phyloP scores from a whole-genome alignment of 345 rosid species.

The Boechera divaricarpa region DNA sequence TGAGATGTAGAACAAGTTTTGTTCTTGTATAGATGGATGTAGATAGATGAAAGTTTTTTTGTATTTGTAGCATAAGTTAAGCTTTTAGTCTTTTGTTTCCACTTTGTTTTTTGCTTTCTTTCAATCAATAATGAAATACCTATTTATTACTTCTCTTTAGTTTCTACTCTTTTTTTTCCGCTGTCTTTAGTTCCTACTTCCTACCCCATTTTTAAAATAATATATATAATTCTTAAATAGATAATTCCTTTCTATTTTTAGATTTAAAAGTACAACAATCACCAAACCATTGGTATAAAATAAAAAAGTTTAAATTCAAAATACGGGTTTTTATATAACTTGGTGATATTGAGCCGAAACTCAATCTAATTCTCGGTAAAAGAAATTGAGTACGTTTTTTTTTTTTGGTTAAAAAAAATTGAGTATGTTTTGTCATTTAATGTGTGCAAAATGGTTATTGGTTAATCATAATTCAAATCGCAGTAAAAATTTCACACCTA shows the following conservation, averaged over 20 bases:
- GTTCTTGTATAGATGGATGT: constrained; percentile 20
- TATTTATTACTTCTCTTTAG: too few species aligned
- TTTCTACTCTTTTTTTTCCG: not conserved
- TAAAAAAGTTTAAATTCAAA: not conserved
- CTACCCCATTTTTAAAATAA: not conserved
- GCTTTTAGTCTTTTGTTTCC: not conserved
- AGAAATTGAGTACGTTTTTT: too few species aligned
- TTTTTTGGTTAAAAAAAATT: too few species aligned
- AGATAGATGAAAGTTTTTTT: not conserved
- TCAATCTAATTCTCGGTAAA: not conserved
- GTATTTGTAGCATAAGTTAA: not conserved
- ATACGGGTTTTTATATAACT: not conserved
- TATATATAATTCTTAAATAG: not conserved
- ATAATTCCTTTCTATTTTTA: too few species aligned
- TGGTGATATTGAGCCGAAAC: not conserved
- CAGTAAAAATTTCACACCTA: not conserved
- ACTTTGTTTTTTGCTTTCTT: not conserved
- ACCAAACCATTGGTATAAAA: not conserved
- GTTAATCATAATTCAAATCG: not conserved
- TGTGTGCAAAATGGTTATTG: not conserved
- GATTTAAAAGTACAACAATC: not conserved
- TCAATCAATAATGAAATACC: not conserved
- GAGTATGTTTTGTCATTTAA: not conserved
- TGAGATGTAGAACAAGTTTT: constrained; percentile 33
- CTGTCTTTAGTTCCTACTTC: not conserved